phyloP scores from a whole-genome alignment of 2,329 filamentous ascomycete species.

The Xylaria sp. region DNA sequence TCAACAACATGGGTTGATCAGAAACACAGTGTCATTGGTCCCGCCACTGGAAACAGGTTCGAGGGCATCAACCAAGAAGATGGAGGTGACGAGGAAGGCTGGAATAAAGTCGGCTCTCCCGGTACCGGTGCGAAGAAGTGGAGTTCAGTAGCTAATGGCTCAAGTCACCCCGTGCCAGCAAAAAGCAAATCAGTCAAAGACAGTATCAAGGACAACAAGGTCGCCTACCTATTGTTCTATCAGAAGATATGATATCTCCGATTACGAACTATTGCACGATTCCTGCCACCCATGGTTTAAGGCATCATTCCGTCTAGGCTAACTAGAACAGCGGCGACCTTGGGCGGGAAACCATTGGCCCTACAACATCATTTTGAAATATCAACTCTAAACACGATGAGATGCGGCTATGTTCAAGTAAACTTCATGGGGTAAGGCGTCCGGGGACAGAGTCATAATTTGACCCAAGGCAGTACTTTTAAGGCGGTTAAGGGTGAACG shows the following conservation, averaged over 20 bases:
- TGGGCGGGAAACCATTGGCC: background rate
- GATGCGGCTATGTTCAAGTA: slow-evolving; percentile 14
- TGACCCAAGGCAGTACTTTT: slow-evolving; percentile 1
- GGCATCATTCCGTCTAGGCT: background rate
- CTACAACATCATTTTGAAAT: slow-evolving; percentile 6
- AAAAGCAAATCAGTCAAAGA: slow-evolving; percentile 69
- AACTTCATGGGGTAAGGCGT: slow-evolving; percentile 24
- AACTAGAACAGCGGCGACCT: background rate
- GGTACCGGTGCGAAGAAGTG: slow-evolving; percentile 79
- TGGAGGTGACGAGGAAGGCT: slow-evolving; percentile 73
- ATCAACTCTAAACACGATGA: slow-evolving; percentile 12
- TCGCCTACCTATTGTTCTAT: slow-evolving; percentile 97
- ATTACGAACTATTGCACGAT: background rate
- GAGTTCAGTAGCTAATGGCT: slow-evolving; percentile 69
- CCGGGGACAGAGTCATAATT: background rate
- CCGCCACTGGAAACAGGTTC: slow-evolving; percentile 75
- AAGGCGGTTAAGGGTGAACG: slow-evolving; percentile 4
- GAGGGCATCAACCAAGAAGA: slow-evolving; percentile 75
- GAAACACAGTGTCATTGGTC: slow-evolving; percentile 55
- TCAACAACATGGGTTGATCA: slow-evolving; percentile 73
- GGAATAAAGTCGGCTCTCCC: slow-evolving; percentile 79
- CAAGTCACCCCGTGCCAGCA: slow-evolving; percentile 63
- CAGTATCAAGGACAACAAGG: slow-evolving; percentile 89
- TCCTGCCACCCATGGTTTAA: background rate
- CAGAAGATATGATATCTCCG: slow-evolving; percentile 68